Base-by-base conservation (phyloP, 345 rosid species). In the Populus davidiana region DNA sequence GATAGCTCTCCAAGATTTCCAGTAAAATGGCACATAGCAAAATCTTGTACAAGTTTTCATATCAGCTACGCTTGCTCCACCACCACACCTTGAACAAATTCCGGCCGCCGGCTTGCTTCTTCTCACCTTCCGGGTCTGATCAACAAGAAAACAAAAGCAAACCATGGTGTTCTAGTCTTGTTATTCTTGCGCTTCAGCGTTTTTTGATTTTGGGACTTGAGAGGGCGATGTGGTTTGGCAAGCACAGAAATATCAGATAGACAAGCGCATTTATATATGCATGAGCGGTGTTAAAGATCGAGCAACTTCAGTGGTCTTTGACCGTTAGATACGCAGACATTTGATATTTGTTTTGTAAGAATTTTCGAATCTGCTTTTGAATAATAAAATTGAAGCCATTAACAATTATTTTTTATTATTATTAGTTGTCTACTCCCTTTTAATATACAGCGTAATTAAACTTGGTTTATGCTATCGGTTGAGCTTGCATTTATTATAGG, bases 61-160 rank as follows among this genome's bases (percentile, higher is more conserved):
- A 84, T 96, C 99, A 2, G 98, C 99, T 5, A 93, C 96, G 64
- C 96, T 92, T 7, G 98, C 99, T 80, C 98, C 99, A 0, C 91
- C 92, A 54, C 99, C 97, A 83, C 99, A 96, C 84, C 93, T 75
- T 7, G 94, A 91, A 89, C 99, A 93, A 61, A 71, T 81, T 63
- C 99, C 97, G 1, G 99, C 98, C 0, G 92, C 98, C 50, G 98
- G 99, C 86, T 92, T 96, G 85, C 92, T 91, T 66, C 86, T 83
- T 35, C 86, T 63, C 41, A 96, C 91, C 82, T 92, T 82, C 85
- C 88, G 83, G 21, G 90, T 91, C 88, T 96, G 93, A 80, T 96
- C 97, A 38, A 96, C 93, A 2, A 96, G 94, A 82, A 93, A 93
- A 77, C 98, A 96, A 75, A 91, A 88, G 77, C 80, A 85, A 41